Base-by-base conservation (phyloP, 352 stramenopile genomes). In the Globisporangium cystogenes region DNA sequence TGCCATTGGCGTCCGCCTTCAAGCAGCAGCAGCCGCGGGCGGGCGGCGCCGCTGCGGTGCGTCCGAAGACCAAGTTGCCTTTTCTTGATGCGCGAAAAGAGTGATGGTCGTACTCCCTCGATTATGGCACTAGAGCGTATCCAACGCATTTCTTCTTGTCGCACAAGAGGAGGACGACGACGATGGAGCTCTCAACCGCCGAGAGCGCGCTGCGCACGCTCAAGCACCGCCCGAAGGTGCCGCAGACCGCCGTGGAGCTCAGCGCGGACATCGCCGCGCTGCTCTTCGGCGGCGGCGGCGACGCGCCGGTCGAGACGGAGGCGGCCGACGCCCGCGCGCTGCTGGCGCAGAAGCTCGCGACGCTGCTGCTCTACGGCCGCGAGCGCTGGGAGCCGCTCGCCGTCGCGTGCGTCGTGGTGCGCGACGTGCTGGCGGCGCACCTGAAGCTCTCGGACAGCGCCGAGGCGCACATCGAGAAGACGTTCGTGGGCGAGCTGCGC, bases 301-400 rank as follows among this genome's bases (percentile, higher is more conserved):
- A 44, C n/a, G 16, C 6, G 20, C 39, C 20, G 39, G 3, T 15
- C 16, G 7, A 14, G 12, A 48, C 31, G 40, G 33, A 53, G n/a
- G 2, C 23, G 18, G 47, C 43, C 1, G 21, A 21, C 33, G 10
- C 29, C 3, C 74, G 67, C 7, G 67, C 74, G 21, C 50, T 67
- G 42, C 65, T 90, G 5, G 60, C 87, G 29, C 58, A 81, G 27
- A 64, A 77, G 23, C 64, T 90, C 8, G 57, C 65, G 56, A 84
- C 60, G 52, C 64, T 90, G 33, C 50, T 87, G 23, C 31, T 77
- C 31, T 77, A 76, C 44, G 73, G 72, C 0, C 70, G 75, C 33
- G 74, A 85, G 54, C 75, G 82, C 36, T 93, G 82, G 82, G 82
- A 93, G 52, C 72, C 81, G n/a, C 33, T 88, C 33, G 82, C 82